These are phyloP conservation scores for Onygenales sp. DNA, from an alignment of 2,329 filamentous ascomycete species.

Conservation along the genomic window DNA sequence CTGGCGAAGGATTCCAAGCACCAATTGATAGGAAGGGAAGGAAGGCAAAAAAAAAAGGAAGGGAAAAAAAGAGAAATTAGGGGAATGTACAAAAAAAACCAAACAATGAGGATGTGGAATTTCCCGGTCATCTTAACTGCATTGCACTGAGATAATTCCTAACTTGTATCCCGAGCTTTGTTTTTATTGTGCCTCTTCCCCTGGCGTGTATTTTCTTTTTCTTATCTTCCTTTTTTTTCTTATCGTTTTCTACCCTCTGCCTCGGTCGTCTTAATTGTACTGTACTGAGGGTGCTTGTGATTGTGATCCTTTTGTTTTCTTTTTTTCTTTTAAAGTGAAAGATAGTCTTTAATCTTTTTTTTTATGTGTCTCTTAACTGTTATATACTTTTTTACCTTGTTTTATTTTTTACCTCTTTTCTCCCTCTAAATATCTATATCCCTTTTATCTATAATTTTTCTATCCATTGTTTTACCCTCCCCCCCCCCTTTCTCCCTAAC, in stretches of 20 bases:
- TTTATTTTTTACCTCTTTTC: background rate
- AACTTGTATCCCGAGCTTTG: background rate
- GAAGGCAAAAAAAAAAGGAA: background rate
- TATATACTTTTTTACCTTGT: background rate
- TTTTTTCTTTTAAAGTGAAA: background rate
- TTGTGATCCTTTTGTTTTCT: background rate
- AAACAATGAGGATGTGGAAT: slow-evolving; percentile 4
- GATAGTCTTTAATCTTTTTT: background rate
- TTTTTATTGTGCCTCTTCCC: slow-evolving; percentile 14
- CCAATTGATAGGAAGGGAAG: background rate
- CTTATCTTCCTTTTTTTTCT: background rate
- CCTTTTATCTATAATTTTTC: background rate
- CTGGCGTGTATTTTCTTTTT: slow-evolving; percentile 15
- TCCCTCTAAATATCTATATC: background rate
- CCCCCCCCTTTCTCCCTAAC: too few relatives aligned
- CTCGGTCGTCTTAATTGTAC: slow-evolving; percentile 14
- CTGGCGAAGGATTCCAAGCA: background rate
- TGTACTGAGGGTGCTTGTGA: slow-evolving; percentile 6
- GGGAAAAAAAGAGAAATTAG: slow-evolving; percentile 7
- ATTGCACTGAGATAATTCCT: slow-evolving; percentile 19
- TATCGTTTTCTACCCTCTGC: background rate
- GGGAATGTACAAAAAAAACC: slow-evolving; percentile 18
- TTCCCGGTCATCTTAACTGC: slow-evolving; percentile 27
- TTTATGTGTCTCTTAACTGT: background rate
- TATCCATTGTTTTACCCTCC: background rate